These are phyloP conservation scores for Suillus brevipes DNA, from an alignment of 768 basidiomycete species.

Conservation along the genomic window DNA sequence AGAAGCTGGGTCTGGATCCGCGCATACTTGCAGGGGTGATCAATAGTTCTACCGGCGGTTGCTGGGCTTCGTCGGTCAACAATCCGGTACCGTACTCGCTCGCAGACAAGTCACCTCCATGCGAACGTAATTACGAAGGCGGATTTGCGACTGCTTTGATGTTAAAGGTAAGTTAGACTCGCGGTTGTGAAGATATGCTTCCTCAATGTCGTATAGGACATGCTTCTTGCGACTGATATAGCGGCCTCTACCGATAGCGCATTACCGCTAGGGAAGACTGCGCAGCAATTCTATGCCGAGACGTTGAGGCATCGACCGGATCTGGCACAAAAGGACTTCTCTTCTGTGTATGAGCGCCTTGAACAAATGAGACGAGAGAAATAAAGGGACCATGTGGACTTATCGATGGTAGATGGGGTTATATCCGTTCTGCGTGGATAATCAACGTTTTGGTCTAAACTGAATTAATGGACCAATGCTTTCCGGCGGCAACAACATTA, in stretches of 20 bases:
- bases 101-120: conserved; percentile 72
- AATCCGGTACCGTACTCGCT: conserved; percentile 83
- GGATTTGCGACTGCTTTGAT: conserved; percentile 84
- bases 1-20: conserved; percentile 77
- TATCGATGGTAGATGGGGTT: neutral
- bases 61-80: conserved; percentile 84
- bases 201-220: conserved; percentile 54
- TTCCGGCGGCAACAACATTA: neutral
- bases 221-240: conserved; percentile 75
- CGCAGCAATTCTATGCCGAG: conserved; percentile 59
- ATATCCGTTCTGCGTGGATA: neutral
- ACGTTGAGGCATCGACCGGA: conserved; percentile 56
- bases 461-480: too few species aligned
- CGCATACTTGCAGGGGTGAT: conserved; percentile 78
- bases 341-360: conserved; percentile 73
- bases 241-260: conserved; percentile 49
- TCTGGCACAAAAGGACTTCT: conserved; percentile 74
- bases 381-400: conserved; percentile 5
- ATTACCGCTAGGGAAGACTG: conserved; percentile 66
- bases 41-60: conserved; percentile 80
- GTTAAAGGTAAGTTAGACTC: conserved; percentile 60
- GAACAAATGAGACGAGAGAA: conserved; percentile 20
- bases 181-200: conserved; percentile 6
- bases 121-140: conserved; percentile 79
- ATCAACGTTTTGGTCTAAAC: too few species aligned